Base-by-base conservation (phyloP, 2,329 filamentous ascomycete species). In the Ophiostoma sp. region DNA sequence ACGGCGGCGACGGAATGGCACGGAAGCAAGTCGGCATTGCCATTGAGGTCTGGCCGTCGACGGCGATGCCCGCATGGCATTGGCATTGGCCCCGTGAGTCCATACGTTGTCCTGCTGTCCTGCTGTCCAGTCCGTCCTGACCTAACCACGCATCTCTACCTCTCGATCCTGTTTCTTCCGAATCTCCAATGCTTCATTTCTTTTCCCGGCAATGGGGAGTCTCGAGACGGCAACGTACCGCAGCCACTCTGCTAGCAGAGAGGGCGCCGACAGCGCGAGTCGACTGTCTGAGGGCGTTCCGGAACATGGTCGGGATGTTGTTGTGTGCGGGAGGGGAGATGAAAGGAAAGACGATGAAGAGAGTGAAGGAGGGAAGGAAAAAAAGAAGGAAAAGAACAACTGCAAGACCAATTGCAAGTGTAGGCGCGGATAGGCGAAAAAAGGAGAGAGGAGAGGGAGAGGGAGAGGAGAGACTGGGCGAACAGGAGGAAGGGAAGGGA, bases 251-350 rank as follows among this genome's bases (percentile, higher is more conserved):
- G 87, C 92, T 88, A 79, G 92, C 91, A 89, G 92, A 92, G 85
- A 96, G 88, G 84, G 92, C 92, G 85, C 92, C 91, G 84, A 94
- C 91, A 83, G 91, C 90, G 86, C 93, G 93, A 85, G 90, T 90
- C 82, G 93, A 96, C 87, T 96, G 93, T 86, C 93, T 89, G 84
- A 98, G 87, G 86, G 94, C 93, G 89, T 91, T 96, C 85, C 94
- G 92, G 88, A 97, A 96, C 94, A 98, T 97, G 84, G 80, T 85
- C 70, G 64, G 63, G 67, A 70, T 69, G 40, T 66, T 67, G 65
- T 66, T 66, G 70, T 52, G 47, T 60, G 65, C 45, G 47, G 52
- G 40, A 60, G 52, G 42, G 65, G 42, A 66, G 42, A 64, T 52
- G 40, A 27, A 68, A 66, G 44, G 60, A 58, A 65, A 55, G 55